Conservation (phyloP, 768 basidiomycete species). For the Sporobolomyces roseus region DNA sequence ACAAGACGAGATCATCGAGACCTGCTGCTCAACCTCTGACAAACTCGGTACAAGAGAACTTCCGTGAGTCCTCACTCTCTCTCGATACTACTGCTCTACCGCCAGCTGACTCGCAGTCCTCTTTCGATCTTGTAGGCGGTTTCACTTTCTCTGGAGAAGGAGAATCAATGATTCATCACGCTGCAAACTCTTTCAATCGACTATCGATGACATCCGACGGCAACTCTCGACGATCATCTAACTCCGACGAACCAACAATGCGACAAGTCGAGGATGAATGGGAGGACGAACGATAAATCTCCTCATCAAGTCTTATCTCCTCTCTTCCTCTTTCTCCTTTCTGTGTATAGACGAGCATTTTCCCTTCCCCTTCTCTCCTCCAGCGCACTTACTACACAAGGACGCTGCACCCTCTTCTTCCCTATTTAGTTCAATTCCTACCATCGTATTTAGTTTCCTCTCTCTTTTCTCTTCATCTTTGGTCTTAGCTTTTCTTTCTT, state of each 20-base stretch:
- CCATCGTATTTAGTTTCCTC: too few relatives aligned
- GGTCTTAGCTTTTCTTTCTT: not conserved
- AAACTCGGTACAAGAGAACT: slow-evolving; percentile 40
- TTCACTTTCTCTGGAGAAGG: slow-evolving; percentile 41
- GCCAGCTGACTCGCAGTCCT: not conserved
- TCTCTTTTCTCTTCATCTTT: not conserved
- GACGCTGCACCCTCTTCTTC: not conserved
- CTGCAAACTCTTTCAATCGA: slow-evolving; percentile 20
- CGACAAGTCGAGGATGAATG: slow-evolving; percentile 21
- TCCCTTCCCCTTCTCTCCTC: not conserved
- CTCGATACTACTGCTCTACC: not conserved
- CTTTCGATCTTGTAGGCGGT: slow-evolving; percentile 25
- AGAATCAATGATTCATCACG: slow-evolving; percentile 34
- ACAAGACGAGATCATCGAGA: not conserved
- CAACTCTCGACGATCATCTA: slow-evolving; percentile 6
- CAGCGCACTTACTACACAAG: not conserved
- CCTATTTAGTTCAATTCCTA: not conserved
- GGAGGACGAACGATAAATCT: slow-evolving; percentile 25
- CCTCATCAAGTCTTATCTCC: too few relatives aligned
- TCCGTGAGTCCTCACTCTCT: slow-evolving; percentile 29
- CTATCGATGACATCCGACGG: slow-evolving; percentile 5
- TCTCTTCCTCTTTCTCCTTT: not conserved
- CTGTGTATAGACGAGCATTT: not conserved
- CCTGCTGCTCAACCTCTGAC: slow-evolving; percentile 23
- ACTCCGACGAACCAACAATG: not conserved